Percentiles rank a stretch among this genome's conserved stretches.
These are phyloP conservation scores for Begonia masoniana DNA, from an alignment of 306 rosid genomes.

Conservation along the genomic window DNA sequence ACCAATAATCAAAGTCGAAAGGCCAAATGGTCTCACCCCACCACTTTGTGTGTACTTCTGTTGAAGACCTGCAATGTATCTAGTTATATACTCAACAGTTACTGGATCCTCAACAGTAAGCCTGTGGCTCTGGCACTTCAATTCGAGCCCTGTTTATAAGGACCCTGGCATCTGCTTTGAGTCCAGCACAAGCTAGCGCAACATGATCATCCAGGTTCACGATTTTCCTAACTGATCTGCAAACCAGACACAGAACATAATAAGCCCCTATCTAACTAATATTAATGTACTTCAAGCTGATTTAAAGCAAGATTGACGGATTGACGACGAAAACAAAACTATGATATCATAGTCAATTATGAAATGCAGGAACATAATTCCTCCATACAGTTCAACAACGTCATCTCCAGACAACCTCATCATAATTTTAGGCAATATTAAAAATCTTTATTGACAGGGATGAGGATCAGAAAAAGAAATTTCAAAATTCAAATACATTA, in stretches of 20 bases:
- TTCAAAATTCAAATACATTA: no score
- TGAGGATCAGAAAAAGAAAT: no score
- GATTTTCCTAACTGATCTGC: slow-evolving; percentile 46
- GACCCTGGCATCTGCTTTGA: slow-evolving; percentile 96
- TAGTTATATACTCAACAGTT: slow-evolving; percentile 89
- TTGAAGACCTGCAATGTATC: slow-evolving; percentile 95
- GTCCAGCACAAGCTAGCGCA: slow-evolving; percentile 96
- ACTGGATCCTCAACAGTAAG: slow-evolving; percentile 96
- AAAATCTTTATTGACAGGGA: no score
- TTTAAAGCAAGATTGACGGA: no score
- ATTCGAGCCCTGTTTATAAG: slow-evolving; percentile 77
- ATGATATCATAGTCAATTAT: no score
- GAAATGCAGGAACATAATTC: neutral
- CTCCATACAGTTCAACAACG: no score
- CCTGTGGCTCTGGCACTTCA: slow-evolving; percentile 95
- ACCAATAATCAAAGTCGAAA: slow-evolving; percentile 88
- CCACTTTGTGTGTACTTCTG: slow-evolving; percentile 99
- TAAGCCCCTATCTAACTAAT: no score
- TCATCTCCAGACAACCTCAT: neutral
- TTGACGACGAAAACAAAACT: no score
- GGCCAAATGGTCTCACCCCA: slow-evolving; percentile 96
- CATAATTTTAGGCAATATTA: no score
- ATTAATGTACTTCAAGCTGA: no score
- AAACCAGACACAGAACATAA: slow-evolving; percentile 5
- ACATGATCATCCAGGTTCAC: slow-evolving; percentile 48